Conservation (phyloP, 2,329 filamentous ascomycete genomes). For the Fusarium sp. region DNA sequence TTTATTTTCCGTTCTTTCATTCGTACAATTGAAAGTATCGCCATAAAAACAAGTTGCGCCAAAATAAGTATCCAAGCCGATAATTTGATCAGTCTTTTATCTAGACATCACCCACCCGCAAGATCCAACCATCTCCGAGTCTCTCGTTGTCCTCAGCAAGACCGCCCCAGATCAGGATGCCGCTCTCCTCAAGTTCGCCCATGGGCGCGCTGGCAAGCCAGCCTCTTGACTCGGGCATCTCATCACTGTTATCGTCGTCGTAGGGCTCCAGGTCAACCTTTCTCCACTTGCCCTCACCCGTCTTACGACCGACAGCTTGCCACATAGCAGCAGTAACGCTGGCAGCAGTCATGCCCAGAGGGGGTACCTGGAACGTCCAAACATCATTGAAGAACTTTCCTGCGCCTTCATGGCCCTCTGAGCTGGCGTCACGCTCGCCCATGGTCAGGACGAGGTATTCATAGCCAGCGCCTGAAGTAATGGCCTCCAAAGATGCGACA, state of each 20-base stretch:
- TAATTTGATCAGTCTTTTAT: constrained; percentile 17
- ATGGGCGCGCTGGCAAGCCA: constrained; percentile 71
- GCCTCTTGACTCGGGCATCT: constrained; percentile 67
- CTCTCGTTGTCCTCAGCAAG: constrained; percentile 65
- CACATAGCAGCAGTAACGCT: constrained; percentile 70
- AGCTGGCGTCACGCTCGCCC: constrained; percentile 68
- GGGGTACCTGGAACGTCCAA: constrained; percentile 75
- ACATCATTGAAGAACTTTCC: constrained; percentile 72
- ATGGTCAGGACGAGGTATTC: constrained; percentile 75
- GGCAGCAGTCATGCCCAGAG: constrained; percentile 67
- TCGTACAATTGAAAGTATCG: constrained; percentile 30
- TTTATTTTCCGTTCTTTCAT: constrained; percentile 16
- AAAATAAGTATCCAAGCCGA: constrained; percentile 25
- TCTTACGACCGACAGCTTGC: constrained; percentile 66
- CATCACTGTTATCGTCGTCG: constrained; percentile 66
- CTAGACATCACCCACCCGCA: constrained; percentile 63
- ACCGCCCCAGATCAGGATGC: constrained; percentile 74
- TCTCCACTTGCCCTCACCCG: constrained; percentile 72
- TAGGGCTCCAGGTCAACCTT: constrained; percentile 63
- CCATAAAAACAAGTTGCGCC: constrained; percentile 30
- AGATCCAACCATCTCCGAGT: constrained; percentile 75
- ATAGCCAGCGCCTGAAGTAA: constrained; percentile 71
- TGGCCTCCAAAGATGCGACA: constrained; percentile 67
- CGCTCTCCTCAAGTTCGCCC: constrained; percentile 72
- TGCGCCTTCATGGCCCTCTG: constrained; percentile 64